A percentile compares a stretch with the other conserved stretches of the same genome.
Evolutionary conservation across 345 rosid species (phyloP).

Genomic region (Syzygium aqueum): DNA sequence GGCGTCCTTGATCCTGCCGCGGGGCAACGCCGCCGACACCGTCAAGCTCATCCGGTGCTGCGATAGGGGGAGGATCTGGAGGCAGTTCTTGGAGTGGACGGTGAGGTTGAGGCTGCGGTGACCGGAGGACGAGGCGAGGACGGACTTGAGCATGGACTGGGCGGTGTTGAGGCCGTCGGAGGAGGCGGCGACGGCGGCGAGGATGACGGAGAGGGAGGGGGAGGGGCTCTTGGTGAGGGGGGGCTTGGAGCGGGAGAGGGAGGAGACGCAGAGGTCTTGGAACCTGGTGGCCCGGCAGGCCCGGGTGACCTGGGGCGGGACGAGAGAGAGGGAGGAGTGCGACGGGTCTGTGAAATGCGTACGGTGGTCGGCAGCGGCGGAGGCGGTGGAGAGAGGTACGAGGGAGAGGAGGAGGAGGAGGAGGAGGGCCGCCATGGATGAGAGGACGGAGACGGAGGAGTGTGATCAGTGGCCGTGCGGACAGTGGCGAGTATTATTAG

Average conservation of each 20-base stretch:
- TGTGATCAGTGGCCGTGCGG: neutral
- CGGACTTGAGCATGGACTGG: slow-evolving; percentile 42
- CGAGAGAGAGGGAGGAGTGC: neutral
- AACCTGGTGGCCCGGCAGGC: slow-evolving; percentile 37
- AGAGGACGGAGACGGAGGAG: neutral
- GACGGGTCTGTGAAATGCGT: neutral
- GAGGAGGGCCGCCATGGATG: slow-evolving; percentile 4
- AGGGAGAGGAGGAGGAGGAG: neutral
- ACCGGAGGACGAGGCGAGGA: slow-evolving; percentile 45
- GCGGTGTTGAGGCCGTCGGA: slow-evolving; percentile 40
- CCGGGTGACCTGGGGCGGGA: slow-evolving; percentile 6
- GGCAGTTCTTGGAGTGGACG: slow-evolving; percentile 47
- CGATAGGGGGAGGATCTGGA: slow-evolving; percentile 47
- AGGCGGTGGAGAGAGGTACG: neutral
- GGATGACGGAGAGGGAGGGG: slow-evolving; percentile 45
- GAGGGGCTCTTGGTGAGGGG: slow-evolving; percentile 7
- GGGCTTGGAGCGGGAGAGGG: slow-evolving; percentile 3
- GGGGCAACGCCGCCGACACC: slow-evolving; percentile 27
- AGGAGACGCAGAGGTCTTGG: slow-evolving; percentile 21
- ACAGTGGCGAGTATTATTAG: neutral
- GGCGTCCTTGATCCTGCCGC: slow-evolving; percentile 52
- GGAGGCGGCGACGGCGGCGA: slow-evolving; percentile 56
- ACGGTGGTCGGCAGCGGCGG: neutral
- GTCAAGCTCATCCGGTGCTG: slow-evolving; percentile 33
- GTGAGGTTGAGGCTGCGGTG: slow-evolving; percentile 47